Evolutionary conservation across 2,329 filamentous ascomycete genomes (phyloP), one percentile per base, ranked within the genome.

Genomic region (Epichloe festucae): DNA sequence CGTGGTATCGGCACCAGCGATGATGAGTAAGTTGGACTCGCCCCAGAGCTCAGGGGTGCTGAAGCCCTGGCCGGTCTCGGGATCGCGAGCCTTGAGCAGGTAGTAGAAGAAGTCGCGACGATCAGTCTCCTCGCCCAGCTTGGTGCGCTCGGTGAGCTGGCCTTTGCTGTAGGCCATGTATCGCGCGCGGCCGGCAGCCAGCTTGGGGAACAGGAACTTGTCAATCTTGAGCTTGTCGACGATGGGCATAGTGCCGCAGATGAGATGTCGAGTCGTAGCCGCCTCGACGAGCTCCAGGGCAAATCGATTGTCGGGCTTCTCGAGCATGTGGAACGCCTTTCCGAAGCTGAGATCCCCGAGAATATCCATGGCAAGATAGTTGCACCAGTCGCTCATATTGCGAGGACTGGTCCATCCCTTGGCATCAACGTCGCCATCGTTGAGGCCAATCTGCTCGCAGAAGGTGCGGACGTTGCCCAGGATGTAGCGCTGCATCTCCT

Each of bases 41-140:
- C 76, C 80, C 81, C 82, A 85, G 23, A 87, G 76, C 60, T 87
- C 84, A 0, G 77, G 75, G 2, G 74, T 82, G 41, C 73, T 76
- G 60, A 87, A 83, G 1, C 81, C 81, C 52, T 77, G 73, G 49
- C 83, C 83, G 0, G 83, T 86, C 61, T 87, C 82, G 12, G 83
- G 82, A 57, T 88, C 84, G 40, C 78, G 77, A 7, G 84, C 84
- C 60, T 82, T 82, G 54, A 88, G 75, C 11, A 89, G 74, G 64
- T 87, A 82, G 66, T 86, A 82, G 69, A 88, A 87, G 70, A 88
- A 87, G 62, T 88, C 85, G 52, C 82, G 80, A 36, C 84, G 82
- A 59, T 80, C 81, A 46, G 76, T 81, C 56, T 78, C 79, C 56
- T 81, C 79, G 31, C 82, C 82, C 27, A 84, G 69, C 54, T 81